These are phyloP conservation scores for Spathaspora girioi DNA, from an alignment of 805 yeast genomes.

Conservation along the genomic window DNA sequence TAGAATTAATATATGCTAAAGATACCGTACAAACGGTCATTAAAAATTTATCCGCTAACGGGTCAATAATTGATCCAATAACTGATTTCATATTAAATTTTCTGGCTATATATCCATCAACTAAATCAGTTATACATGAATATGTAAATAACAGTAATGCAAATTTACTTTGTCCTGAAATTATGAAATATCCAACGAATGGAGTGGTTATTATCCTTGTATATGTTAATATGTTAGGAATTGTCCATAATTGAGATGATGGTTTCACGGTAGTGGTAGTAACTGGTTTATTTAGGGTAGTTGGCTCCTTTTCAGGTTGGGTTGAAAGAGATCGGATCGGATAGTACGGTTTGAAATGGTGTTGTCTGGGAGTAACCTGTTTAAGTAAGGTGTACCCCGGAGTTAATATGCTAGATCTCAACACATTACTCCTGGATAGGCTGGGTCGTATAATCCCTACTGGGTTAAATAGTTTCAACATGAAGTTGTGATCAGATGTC, in stretches of 20 bases:
- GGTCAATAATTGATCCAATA: slow-evolving; percentile 89
- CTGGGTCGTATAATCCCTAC: slow-evolving; percentile 1
- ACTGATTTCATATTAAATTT: slow-evolving; percentile 70
- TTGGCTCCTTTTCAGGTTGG: background rate
- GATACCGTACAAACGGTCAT: slow-evolving; percentile 85
- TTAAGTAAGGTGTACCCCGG: background rate
- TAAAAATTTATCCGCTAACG: slow-evolving; percentile 88
- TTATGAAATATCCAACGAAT: slow-evolving; percentile 71
- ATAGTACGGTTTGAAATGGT: background rate
- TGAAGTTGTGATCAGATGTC: background rate
- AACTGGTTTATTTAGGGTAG: background rate
- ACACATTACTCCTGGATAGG: background rate
- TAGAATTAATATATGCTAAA: slow-evolving; percentile 59
- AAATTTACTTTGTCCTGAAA: slow-evolving; percentile 54
- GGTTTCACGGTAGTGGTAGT: slow-evolving; percentile 1
- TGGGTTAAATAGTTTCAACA: background rate
- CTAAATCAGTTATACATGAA: slow-evolving; percentile 85
- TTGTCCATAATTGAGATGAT: slow-evolving; percentile 48
- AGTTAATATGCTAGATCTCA: background rate
- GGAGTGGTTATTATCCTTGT: slow-evolving; percentile 84
- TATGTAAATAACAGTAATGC: slow-evolving; percentile 77
- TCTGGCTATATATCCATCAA: slow-evolving; percentile 92
- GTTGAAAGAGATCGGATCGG: background rate
- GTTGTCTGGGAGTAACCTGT: background rate
- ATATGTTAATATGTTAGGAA: slow-evolving; percentile 84